Conservation (phyloP, 257 asterid species). For the Solanum appendiculatum region DNA sequence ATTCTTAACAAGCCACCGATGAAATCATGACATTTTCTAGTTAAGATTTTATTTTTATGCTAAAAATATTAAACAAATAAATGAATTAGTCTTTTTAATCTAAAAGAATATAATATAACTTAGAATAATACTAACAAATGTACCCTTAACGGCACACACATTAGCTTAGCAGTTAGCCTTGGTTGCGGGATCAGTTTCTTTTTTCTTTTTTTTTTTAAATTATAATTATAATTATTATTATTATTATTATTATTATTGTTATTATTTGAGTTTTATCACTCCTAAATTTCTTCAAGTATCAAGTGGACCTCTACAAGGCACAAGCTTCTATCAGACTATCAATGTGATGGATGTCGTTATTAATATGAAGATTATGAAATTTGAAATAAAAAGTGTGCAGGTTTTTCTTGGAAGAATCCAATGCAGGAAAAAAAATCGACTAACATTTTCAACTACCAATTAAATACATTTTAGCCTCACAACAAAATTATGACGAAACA, state of each 20-base stretch:
- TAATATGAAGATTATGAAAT: neutral
- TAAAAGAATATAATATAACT: too few species aligned
- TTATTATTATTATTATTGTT: too few species aligned
- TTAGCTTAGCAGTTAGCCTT: too few species aligned
- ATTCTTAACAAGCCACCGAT: neutral
- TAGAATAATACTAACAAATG: too few species aligned
- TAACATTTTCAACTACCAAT: slow-evolving; percentile 9
- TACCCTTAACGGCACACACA: too few species aligned
- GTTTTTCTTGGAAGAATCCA: slow-evolving; percentile 30
- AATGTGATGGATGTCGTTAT: neutral
- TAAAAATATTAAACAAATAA: neutral
- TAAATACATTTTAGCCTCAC: slow-evolving; percentile 4
- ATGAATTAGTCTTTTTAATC: too few species aligned
- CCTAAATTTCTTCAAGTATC: neutral
- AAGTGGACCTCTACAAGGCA: neutral
- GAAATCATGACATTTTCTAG: neutral
- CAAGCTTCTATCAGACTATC: neutral
- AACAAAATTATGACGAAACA: neutral
- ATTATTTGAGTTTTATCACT: neutral
- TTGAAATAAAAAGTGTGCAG: neutral
- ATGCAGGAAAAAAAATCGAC: slow-evolving; percentile 12
- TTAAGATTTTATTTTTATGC: neutral
- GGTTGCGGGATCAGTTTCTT: too few species aligned
- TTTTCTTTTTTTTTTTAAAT: too few species aligned
- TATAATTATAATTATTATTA: too few species aligned